Percentiles rank a stretch among this genome's conserved stretches.
Conservation (phyloP, 805 yeast genomes). For the Suhomyces sp. region DNA sequence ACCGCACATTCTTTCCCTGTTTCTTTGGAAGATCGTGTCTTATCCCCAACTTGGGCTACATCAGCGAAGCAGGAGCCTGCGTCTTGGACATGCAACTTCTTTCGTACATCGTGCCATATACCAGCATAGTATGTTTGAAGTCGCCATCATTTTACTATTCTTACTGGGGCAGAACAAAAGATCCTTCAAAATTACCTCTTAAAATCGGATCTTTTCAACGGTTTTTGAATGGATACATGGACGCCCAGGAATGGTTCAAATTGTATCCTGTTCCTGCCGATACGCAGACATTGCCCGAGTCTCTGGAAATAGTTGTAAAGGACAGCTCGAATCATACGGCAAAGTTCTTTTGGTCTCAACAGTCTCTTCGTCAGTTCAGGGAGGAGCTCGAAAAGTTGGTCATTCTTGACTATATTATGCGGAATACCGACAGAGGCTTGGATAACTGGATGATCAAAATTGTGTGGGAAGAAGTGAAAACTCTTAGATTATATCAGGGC, state of each 20-base stretch:
- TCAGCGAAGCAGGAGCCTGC: constrained; percentile 71
- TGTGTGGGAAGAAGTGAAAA: constrained; percentile 33
- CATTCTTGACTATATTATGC: constrained; percentile 65
- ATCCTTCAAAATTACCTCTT: constrained; percentile 28
- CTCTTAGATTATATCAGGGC: constrained; percentile 3
- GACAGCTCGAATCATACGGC: not conserved
- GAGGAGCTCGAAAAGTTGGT: constrained; percentile 67
- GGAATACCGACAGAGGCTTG: constrained; percentile 71
- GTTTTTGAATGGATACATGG: constrained; percentile 55
- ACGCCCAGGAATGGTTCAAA: constrained; percentile 59
- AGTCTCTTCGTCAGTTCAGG: constrained; percentile 48
- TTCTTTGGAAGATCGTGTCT: constrained; percentile 72
- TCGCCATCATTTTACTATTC: constrained; percentile 54
- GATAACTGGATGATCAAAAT: constrained; percentile 77
- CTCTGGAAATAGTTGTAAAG: constrained; percentile 18
- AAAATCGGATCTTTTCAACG: constrained; percentile 70
- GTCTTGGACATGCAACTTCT: constrained; percentile 59
- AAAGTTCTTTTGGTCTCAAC: constrained; percentile 53
- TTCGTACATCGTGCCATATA: constrained; percentile 61
- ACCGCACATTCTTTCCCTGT: constrained; percentile 71
- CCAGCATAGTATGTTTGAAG: constrained; percentile 52
- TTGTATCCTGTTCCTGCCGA: constrained; percentile 53
- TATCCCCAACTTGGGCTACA: constrained; percentile 69
- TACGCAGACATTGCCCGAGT: constrained; percentile 15
- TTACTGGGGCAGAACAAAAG: constrained; percentile 40